Evolutionary conservation across 371 early-diverging fungal genomes (phyloP).

Genomic region (Rhizopus microsporus): DNA sequence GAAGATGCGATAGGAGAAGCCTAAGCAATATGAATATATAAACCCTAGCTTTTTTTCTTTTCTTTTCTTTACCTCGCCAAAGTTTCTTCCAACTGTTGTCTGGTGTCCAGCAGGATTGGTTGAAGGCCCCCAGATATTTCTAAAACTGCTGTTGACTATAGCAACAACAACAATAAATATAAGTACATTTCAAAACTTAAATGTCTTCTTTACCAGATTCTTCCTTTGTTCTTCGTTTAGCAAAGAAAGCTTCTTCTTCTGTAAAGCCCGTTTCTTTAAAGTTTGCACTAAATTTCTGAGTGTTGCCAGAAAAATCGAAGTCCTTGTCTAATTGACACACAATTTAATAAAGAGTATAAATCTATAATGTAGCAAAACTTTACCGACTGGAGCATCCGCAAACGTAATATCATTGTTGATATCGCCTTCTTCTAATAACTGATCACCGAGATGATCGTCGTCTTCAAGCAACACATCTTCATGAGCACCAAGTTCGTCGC

Average conservation of each 20-base stretch:
- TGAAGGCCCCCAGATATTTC: slow-evolving; percentile 5
- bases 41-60: not conserved
- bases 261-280: slow-evolving; percentile 24
- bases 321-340: slow-evolving; percentile 48
- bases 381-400: slow-evolving; percentile 64
- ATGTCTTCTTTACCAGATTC: slow-evolving; percentile 1
- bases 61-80: slow-evolving; percentile 24
- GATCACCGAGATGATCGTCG: slow-evolving; percentile 51
- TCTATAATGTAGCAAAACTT: slow-evolving; percentile 8
- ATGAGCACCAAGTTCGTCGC: slow-evolving; percentile 32
- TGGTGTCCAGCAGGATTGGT: not conserved
- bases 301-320: slow-evolving; percentile 74
- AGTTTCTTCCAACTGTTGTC: slow-evolving; percentile 16
- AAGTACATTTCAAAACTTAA: not conserved
- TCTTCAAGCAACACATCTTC: slow-evolving; percentile 43
- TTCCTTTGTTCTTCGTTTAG: slow-evolving; percentile 29
- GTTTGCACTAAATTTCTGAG: slow-evolving; percentile 52
- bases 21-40: not conserved
- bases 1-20: slow-evolving; percentile 29
- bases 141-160: slow-evolving; percentile 4
- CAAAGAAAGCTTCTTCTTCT: slow-evolving; percentile 58
- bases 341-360: not conserved
- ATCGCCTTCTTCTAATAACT: slow-evolving; percentile 76
- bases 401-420: slow-evolving; percentile 88
- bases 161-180: not conserved